A percentile compares a stretch with the other conserved stretches of the same genome.
Evolutionary conservation across 2,329 filamentous ascomycete species (phyloP).

Genomic region (Epichloe amarillans): DNA sequence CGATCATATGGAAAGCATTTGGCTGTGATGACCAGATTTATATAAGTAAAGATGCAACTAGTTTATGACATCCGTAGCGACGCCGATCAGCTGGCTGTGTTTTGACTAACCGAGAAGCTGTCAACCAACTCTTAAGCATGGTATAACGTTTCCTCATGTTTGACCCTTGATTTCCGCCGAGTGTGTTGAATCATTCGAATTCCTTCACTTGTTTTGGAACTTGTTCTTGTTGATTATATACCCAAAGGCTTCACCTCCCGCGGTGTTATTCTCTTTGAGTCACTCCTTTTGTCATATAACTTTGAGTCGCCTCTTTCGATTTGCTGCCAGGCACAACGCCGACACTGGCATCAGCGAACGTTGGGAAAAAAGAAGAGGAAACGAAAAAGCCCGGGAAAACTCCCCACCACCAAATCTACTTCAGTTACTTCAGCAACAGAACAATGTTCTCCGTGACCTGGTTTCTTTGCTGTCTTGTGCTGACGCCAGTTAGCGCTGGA

Average conservation of each 20-base stretch:
- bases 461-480: constrained; percentile 1
- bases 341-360: no score
- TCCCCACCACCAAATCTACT: no score
- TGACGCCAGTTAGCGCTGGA: not conserved
- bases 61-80: not conserved
- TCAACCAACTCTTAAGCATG: not conserved
- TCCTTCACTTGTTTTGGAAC: not conserved
- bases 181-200: not conserved
- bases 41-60: no score
- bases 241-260: no score
- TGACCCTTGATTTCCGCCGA: not conserved
- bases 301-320: not conserved
- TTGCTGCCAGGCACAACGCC: not conserved
- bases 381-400: not conserved
- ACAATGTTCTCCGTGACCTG: not conserved
- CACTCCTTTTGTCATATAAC: no score
- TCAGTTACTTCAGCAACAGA: not conserved
- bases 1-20: no score
- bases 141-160: not conserved
- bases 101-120: not conserved
- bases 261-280: no score
- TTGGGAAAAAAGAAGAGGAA: not conserved
- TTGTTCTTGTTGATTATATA: not conserved
- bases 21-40: no score
- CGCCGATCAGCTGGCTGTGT: not conserved